These are phyloP conservation scores for Epicoccum nigrum DNA, from an alignment of 2,329 filamentous ascomycete species.

Conservation along the genomic window DNA sequence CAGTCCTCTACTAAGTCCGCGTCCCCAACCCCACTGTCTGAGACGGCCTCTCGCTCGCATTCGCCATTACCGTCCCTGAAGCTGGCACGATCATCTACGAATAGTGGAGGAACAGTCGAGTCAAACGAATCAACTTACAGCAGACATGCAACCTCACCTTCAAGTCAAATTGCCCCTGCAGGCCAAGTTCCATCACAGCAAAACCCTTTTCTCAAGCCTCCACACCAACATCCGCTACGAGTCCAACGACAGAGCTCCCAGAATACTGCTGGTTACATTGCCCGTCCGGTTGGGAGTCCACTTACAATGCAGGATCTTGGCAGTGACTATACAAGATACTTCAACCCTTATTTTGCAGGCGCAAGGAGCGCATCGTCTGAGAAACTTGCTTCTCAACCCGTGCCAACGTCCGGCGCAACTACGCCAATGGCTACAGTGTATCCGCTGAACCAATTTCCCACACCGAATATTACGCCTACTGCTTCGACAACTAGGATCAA, in stretches of 20 bases:
- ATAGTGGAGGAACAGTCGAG: constrained; percentile 17
- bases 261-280: constrained; percentile 20
- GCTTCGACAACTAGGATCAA: constrained; percentile 36
- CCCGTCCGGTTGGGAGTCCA: constrained; percentile 23
- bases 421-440: constrained; percentile 22
- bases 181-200: background rate
- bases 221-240: constrained; percentile 22
- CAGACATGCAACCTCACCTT: background rate
- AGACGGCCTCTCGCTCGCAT: background rate
- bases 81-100: constrained; percentile 5
- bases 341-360: constrained; percentile 41
- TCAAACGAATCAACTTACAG: constrained; percentile 6
- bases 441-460: constrained; percentile 35
- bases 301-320: constrained; percentile 41
- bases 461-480: constrained; percentile 39
- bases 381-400: constrained; percentile 8
- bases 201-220: constrained; percentile 15
- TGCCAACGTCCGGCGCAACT: constrained; percentile 17
- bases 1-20: constrained; percentile 1
- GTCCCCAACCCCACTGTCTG: background rate
- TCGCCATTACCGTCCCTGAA: constrained; percentile 3
- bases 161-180: background rate
- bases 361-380: constrained; percentile 30
- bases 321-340: constrained; percentile 46
- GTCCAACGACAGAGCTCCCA: constrained; percentile 25